phyloP scores from a whole-genome alignment of 1,284 basidiomycete genomes.

The Tilletia walkeri region DNA sequence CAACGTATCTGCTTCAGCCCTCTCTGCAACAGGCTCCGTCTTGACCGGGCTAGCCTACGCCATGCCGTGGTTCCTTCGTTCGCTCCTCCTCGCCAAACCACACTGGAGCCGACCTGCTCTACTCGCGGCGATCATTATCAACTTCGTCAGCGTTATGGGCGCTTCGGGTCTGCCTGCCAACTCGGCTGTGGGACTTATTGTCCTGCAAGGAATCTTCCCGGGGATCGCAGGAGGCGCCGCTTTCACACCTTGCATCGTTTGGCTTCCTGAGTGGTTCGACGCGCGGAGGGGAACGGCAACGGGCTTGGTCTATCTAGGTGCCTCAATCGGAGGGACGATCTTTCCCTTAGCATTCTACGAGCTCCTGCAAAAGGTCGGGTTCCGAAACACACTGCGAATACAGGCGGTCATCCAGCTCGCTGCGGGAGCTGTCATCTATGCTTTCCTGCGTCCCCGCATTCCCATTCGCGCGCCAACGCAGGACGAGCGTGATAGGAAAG shows the following conservation, averaged over 20 bases:
- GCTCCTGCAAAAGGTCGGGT: conserved; percentile 32
- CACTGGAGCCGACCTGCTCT: not conserved
- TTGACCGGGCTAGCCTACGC: not conserved
- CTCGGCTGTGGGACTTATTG: conserved; percentile 1
- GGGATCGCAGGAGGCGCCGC: conserved; percentile 17
- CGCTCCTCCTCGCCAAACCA: not conserved
- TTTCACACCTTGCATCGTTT: conserved; percentile 16
- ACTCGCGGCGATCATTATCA: not conserved
- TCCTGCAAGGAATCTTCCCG: conserved; percentile 18
- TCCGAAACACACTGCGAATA: conserved; percentile 38
- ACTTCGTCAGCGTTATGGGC: conserved; percentile 22
- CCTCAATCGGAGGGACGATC: conserved; percentile 31
- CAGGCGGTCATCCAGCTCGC: conserved; percentile 24
- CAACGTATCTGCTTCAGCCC: not conserved
- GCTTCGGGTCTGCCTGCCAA: conserved; percentile 23
- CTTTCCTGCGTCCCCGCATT: not conserved
- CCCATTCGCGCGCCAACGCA: not conserved
- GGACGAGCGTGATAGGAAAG: not conserved
- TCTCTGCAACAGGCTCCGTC: conserved; percentile 1
- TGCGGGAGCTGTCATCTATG: not conserved
- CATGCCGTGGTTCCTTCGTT: not conserved
- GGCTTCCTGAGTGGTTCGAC: conserved; percentile 23
- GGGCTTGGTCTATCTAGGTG: conserved; percentile 30
- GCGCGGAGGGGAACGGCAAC: conserved; percentile 27
- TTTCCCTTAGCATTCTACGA: conserved; percentile 32